These are phyloP conservation scores for Mrakia frigida DNA, from an alignment of 768 basidiomycete genomes.

Conservation along the genomic window DNA sequence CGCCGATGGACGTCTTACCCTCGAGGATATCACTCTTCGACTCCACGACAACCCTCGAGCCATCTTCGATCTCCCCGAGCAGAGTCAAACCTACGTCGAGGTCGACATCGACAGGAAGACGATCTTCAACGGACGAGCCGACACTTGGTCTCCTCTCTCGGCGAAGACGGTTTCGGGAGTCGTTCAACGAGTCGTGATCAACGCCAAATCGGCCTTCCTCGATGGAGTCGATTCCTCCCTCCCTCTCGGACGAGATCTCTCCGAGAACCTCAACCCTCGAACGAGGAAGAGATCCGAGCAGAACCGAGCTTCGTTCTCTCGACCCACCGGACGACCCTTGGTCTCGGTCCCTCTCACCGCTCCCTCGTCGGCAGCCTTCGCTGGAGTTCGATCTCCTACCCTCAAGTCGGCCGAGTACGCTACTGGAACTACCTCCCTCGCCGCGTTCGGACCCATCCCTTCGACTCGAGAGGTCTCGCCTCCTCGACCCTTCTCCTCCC, in stretches of 20 bases:
- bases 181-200: constrained; percentile 84
- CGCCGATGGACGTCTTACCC: constrained; percentile 65
- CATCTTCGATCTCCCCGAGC: constrained; percentile 87
- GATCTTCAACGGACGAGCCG: constrained; percentile 50
- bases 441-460: constrained; percentile 13
- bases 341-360: constrained; percentile 30
- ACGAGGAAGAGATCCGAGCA: constrained; percentile 38
- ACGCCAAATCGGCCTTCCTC: constrained; percentile 80
- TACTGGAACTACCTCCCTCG: constrained; percentile 36
- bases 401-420: constrained; percentile 33
- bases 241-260: constrained; percentile 49
- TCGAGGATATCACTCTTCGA: constrained; percentile 74
- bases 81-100: constrained; percentile 79
- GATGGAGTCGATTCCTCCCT: constrained; percentile 64
- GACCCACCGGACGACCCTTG: constrained; percentile 35
- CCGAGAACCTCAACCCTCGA: constrained; percentile 35
- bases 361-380: constrained; percentile 30
- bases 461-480: constrained; percentile 34
- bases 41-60: constrained; percentile 85
- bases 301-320: constrained; percentile 42
- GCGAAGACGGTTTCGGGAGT: constrained; percentile 60
- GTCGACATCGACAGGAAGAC: constrained; percentile 77
- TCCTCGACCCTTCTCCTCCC: constrained; percentile 48
- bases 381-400: constrained; percentile 32
- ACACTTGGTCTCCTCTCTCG: constrained; percentile 78